A percentile compares a stretch with the other conserved stretches of the same genome.
phyloP scores from a whole-genome alignment of 106 monocot species.

The Acanthochlamys bracteata region DNA sequence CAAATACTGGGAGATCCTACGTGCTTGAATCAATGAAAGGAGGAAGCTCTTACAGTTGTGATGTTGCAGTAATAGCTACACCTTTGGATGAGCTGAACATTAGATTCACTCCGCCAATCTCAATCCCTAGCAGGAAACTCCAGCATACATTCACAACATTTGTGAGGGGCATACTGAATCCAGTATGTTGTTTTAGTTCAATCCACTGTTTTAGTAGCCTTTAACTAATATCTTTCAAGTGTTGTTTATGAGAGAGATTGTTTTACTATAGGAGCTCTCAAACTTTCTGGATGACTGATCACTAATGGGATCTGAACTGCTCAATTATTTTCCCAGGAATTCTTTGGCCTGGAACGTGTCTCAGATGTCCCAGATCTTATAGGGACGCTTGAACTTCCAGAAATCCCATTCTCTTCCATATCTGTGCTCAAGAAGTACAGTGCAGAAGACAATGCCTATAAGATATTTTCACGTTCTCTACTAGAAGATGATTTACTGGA shows the following conservation, averaged over 20 bases:
- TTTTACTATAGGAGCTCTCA: too few relatives aligned
- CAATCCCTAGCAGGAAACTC: conserved; percentile 65
- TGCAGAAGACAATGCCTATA: conserved; percentile 63
- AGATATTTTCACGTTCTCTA: conserved; percentile 69
- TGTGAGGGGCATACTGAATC: conserved; percentile 73
- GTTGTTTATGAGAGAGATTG: too few relatives aligned
- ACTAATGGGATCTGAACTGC: too few relatives aligned
- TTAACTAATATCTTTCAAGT: too few relatives aligned
- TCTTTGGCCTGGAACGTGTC: conserved; percentile 57
- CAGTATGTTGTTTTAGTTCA: conserved; percentile 66
- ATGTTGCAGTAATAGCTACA: conserved; percentile 63
- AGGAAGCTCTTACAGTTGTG: conserved; percentile 54
- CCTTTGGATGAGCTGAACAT: conserved; percentile 93
- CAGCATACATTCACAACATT: conserved; percentile 93
- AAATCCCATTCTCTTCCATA: conserved; percentile 73
- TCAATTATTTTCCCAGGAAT: conserved; percentile 58
- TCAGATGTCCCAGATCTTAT: conserved; percentile 79
- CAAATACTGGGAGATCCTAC: conserved; percentile 45
- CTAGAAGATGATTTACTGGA: conserved; percentile 51
- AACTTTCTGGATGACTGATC: too few relatives aligned
- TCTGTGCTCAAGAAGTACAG: conserved; percentile 62
- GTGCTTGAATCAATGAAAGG: conserved; percentile 39
- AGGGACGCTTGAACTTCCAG: conserved; percentile 71
- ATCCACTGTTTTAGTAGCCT: too few relatives aligned
- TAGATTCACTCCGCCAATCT: conserved; percentile 59